These are phyloP conservation scores for Arctostaphylos glauca DNA, from an alignment of 148 eudicot species.

Conservation along the genomic window DNA sequence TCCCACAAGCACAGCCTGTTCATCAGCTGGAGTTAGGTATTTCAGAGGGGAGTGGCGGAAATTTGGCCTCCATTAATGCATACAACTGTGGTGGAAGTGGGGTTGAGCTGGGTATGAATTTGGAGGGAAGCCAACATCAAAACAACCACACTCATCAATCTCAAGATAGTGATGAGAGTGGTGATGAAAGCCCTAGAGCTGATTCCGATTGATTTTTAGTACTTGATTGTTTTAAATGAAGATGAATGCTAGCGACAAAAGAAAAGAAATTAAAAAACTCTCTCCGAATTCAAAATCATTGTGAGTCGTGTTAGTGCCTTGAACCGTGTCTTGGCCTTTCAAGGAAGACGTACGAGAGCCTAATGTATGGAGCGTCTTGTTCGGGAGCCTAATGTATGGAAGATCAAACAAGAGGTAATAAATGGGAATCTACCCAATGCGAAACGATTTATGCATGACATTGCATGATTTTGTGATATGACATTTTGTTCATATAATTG, in stretches of 20 bases:
- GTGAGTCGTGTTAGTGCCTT: no score
- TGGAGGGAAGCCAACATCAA: conserved; percentile 28
- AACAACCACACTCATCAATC: neutral
- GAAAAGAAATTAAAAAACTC: no score
- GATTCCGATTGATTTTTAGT: conserved; percentile 19
- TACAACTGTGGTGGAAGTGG: conserved; percentile 16
- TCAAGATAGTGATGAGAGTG: conserved; percentile 25
- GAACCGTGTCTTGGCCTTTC: no score
- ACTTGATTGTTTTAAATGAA: neutral
- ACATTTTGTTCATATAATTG: no score
- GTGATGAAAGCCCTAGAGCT: conserved; percentile 25
- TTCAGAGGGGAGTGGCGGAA: conserved; percentile 28
- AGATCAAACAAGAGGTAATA: no score
- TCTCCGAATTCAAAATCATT: no score
- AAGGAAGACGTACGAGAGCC: no score
- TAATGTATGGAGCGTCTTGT: no score
- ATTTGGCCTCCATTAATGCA: conserved; percentile 26
- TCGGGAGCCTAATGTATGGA: no score
- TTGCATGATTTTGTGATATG: no score
- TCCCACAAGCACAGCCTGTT: conserved; percentile 26
- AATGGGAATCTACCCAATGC: no score
- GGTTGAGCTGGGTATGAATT: conserved; percentile 40
- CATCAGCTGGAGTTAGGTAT: conserved; percentile 30
- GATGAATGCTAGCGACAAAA: neutral
- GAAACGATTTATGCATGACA: no score